Evolutionary conservation across 352 stramenopile species (phyloP).

Genomic region (Globisporangium solare): DNA sequence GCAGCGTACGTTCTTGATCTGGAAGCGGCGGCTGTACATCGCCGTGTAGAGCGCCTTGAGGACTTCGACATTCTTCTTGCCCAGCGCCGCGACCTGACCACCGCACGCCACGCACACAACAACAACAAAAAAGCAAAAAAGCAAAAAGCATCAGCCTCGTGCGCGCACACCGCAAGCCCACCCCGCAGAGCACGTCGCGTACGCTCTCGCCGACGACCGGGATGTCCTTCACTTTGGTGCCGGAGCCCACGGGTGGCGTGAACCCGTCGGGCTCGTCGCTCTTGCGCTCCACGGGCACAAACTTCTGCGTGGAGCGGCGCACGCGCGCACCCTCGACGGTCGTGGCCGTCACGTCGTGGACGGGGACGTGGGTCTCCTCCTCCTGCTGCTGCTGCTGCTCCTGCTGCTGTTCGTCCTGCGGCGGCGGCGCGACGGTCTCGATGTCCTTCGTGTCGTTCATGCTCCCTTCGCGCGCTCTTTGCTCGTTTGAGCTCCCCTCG

Average conservation of each 20-base stretch:
- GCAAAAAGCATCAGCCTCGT: not conserved
- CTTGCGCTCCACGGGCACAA: constrained; percentile 44
- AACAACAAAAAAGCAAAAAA: not conserved
- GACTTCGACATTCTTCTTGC: constrained; percentile 69
- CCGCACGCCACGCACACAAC: constrained; percentile 1
- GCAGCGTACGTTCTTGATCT: constrained; percentile 66
- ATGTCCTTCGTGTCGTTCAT: constrained; percentile 1
- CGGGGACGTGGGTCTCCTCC: constrained; percentile 7
- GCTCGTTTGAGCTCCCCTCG: no score
- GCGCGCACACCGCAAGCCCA: constrained; percentile 14
- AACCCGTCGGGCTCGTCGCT: constrained; percentile 62
- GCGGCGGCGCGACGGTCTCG: constrained; percentile 3
- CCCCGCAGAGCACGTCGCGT: constrained; percentile 7
- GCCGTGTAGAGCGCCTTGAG: constrained; percentile 78
- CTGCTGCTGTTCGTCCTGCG: constrained; percentile 11
- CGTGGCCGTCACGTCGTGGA: constrained; percentile 17
- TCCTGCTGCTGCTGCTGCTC: constrained; percentile 7
- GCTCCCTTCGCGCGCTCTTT: no score
- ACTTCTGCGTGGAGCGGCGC: constrained; percentile 64
- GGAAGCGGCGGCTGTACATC: constrained; percentile 76
- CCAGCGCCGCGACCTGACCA: constrained; percentile 48
- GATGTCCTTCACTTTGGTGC: constrained; percentile 64
- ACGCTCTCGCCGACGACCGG: constrained; percentile 32
- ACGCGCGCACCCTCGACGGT: constrained; percentile 39
- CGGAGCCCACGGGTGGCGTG: constrained; percentile 42